Base-by-base conservation (phyloP, 257 asterid species). In the Gentiana dahurica region DNA sequence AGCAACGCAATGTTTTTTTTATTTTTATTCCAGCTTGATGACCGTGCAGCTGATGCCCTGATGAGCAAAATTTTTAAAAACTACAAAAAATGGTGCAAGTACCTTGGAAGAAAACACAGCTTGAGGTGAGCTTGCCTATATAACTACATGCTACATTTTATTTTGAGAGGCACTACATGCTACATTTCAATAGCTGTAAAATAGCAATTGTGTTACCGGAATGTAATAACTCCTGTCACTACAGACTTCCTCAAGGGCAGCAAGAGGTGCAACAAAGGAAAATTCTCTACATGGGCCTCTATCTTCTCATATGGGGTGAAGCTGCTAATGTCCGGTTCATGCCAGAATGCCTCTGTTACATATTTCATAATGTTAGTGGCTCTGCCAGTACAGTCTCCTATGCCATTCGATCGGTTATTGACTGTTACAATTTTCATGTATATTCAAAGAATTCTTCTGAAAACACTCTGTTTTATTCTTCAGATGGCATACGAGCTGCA, bases 301-400 rank as follows among this genome's bases (percentile, higher is more conserved):
- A 85, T 75, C 97, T 92, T 73, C 95, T 92, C 68, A 85, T 92
- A 60, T 92, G 98, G 98, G 98, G 98, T n/a, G 98, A 92, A 79
- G 98, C 94, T 49, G 97, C 94, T 66, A 92, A 92, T 59, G 63
- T 88, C 13, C 90, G 97, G 54, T 92, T 92, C 85, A 79, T 92
- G 86, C 98, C 98, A 12, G 98, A 92, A 86, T 92, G 97, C 71
- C 77, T 92, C 46, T 87, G 98, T 86, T 92, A 92, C 78, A 92
- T 92, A 75, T 92, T 92, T 65, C 98, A 88, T 69, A 92, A 87
- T 53, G 98, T 92, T 59, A 76, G 97, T 72, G 60, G 49, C 66
- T 73, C 65, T 13, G 64, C 72, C 59, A 58, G 60, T 64, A 62
- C 62, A 52, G 34, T n/a, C 32, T 68, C 38, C 36, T 15, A 53